phyloP scores from a whole-genome alignment of 306 rosid genomes.

The Inga oerstediana region DNA sequence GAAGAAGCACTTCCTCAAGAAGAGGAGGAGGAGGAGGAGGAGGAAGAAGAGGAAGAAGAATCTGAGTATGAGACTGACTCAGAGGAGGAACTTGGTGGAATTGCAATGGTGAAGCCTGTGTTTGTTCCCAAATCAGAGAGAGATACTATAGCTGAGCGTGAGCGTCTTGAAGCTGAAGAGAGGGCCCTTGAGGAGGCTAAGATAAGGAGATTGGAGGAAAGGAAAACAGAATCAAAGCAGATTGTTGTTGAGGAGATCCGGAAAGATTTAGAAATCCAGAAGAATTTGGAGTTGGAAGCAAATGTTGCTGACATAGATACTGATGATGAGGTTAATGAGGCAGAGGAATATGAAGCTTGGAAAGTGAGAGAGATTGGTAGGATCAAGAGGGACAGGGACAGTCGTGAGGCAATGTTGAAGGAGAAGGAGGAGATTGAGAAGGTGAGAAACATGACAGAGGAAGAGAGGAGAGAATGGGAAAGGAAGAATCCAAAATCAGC shows the following conservation, averaged over 20 bases:
- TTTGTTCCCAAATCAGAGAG: constrained; percentile 94
- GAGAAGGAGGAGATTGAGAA: constrained; percentile 88
- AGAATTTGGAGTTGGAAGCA: constrained; percentile 82
- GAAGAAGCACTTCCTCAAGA: constrained; percentile 81
- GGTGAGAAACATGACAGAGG: constrained; percentile 96
- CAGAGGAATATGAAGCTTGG: constrained; percentile 98
- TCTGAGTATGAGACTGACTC: constrained; percentile 96
- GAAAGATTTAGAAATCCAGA: constrained; percentile 86
- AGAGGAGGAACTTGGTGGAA: constrained; percentile 80
- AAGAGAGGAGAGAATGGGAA: constrained; percentile 99
- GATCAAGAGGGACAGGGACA: constrained; percentile 94
- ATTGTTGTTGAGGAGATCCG: constrained; percentile 93
- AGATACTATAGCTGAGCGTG: constrained; percentile 93
- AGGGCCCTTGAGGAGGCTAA: constrained; percentile 70
- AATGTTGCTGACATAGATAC: constrained; percentile 92
- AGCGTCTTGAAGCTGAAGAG: constrained; percentile 91
- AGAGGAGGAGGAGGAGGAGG: constrained; percentile 70
- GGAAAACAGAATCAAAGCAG: constrained; percentile 85
- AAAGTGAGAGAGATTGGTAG: constrained; percentile 90
- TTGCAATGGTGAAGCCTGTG: constrained; percentile 94
- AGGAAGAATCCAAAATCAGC: constrained; percentile 87
- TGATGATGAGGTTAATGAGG: constrained; percentile 94
- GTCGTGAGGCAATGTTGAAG: constrained; percentile 78
- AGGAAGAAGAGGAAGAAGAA: constrained; percentile 79
- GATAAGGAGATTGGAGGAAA: constrained; percentile 79